These are phyloP conservation scores for Thalassiosira mediterranea DNA, from an alignment of 352 stramenopile species.

Conservation along the genomic window DNA sequence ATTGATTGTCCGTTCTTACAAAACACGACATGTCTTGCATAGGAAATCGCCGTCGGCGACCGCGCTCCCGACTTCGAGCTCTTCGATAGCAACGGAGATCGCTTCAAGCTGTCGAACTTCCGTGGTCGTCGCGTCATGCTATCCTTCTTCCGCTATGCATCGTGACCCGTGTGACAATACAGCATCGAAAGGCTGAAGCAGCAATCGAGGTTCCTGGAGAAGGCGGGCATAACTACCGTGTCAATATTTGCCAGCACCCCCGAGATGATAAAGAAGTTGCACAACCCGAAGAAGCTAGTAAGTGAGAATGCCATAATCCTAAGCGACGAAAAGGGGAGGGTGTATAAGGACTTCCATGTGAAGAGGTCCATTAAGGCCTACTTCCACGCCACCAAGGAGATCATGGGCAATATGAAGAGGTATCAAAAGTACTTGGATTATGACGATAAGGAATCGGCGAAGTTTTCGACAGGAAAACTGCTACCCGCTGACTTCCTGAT, in stretches of 20 bases:
- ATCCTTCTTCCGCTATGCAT: conserved; percentile 4
- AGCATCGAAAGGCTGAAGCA: conserved; percentile 18
- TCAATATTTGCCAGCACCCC: conserved; percentile 7
- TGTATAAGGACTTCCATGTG: conserved; percentile 9
- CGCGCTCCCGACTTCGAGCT: conserved; percentile 20
- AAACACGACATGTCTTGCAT: too few species aligned
- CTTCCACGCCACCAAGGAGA: neutral
- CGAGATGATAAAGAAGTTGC: neutral
- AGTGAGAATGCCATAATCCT: neutral
- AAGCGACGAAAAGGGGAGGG: conserved; percentile 10
- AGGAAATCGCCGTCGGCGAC: conserved; percentile 7
- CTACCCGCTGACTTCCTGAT: conserved; percentile 24
- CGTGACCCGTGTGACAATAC: conserved; percentile 20
- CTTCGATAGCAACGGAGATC: neutral
- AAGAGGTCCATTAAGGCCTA: neutral
- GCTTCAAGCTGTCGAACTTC: conserved; percentile 16
- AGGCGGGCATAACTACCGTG: conserved; percentile 8
- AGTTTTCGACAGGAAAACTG: neutral
- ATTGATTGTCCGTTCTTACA: too few species aligned
- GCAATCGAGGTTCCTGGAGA: conserved; percentile 10
- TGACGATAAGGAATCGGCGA: neutral
- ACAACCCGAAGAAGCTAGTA: neutral
- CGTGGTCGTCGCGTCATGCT: conserved; percentile 16
- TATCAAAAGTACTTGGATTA: neutral
- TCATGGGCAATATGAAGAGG: neutral